These are phyloP conservation scores for Aeschynomene evenia DNA, from an alignment of 306 rosid species.

Conservation along the genomic window DNA sequence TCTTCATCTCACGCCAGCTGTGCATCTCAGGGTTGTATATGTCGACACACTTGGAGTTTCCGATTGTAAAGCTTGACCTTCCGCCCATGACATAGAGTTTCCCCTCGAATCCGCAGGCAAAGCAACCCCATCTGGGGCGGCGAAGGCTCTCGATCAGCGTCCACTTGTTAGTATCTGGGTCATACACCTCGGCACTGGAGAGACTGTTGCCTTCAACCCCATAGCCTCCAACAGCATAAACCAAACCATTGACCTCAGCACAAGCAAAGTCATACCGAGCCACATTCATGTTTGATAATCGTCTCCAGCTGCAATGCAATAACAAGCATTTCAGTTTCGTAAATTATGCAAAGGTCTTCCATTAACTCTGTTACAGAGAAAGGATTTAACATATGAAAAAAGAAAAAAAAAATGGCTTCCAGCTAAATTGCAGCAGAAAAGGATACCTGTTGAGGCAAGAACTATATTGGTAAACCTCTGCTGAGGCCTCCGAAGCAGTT, in stretches of 20 bases:
- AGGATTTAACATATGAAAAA: neutral
- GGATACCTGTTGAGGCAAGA: slow-evolving; percentile 72
- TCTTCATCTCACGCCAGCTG: slow-evolving; percentile 85
- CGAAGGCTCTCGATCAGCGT: slow-evolving; percentile 74
- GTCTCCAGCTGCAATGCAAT: slow-evolving; percentile 73
- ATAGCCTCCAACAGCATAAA: slow-evolving; percentile 88
- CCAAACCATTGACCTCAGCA: slow-evolving; percentile 76
- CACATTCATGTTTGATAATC: slow-evolving; percentile 66
- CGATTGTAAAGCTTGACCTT: slow-evolving; percentile 91
- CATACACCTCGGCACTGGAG: slow-evolving; percentile 78
- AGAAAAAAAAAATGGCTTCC: neutral
- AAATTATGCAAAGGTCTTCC: neutral
- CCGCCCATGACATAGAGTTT: slow-evolving; percentile 98
- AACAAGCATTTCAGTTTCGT: neutral
- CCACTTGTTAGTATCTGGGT: slow-evolving; percentile 73
- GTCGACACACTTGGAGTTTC: slow-evolving; percentile 85
- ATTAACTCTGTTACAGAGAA: neutral
- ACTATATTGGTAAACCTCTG: slow-evolving; percentile 76
- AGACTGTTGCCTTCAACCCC: slow-evolving; percentile 65
- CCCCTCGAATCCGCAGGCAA: slow-evolving; percentile 86
- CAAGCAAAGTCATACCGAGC: slow-evolving; percentile 89
- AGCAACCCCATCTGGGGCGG: slow-evolving; percentile 94
- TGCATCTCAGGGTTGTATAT: slow-evolving; percentile 68
- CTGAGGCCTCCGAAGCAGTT: slow-evolving; percentile 50
- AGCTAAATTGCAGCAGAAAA: slow-evolving; percentile 24